Base-by-base conservation (phyloP, 23 red algal genomes). In the Gracilaria gracilis region DNA sequence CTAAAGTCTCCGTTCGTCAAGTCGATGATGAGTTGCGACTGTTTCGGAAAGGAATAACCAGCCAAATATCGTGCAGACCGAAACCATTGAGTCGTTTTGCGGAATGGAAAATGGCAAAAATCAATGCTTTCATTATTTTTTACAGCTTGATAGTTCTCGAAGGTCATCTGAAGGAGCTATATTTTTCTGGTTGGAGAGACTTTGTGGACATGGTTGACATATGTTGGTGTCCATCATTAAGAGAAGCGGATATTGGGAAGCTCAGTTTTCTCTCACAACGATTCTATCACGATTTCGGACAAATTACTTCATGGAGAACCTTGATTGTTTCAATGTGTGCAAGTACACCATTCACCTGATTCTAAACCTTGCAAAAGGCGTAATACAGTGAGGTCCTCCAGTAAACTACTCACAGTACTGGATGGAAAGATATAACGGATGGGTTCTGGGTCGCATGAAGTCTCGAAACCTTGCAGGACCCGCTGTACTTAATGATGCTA, bases 351-450 rank as follows among this genome's bases (percentile, higher is more conserved):
- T 83, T 20, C 57, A 85, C 49, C 11, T 70, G 29, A 14, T 85
- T 58, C 62, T 66, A 49, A 4, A 72, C 24, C 39, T 85, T 5
- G 17, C 21, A 19, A 38, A 85, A 49, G 38, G 50, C 16, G 9
- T 85, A 44, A 16, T 69, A 21, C 4, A 44, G 2, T 1, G 24
- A 3, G 37, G 61, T 21, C 81, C 31, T 29, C 61, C 36, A 21
- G 0, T 65, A 44, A 85, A 85, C 57, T 85, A 67, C 25, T 67
- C 57, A 19, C 61, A 85, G 0, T 85, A 66, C 24, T 73, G 61
- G 81, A 47, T 85, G 57, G 61, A 85, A 36, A 31, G 81, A 9
- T 85, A 69, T 49, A 85, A 70, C 39, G 59, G 55, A 37, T 85
- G 31, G 9, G 35, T 38, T 23, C 57, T 66, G 31, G 64, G 14